Conservation (phyloP, 345 rosid genomes). For the Syzygium grande region DNA sequence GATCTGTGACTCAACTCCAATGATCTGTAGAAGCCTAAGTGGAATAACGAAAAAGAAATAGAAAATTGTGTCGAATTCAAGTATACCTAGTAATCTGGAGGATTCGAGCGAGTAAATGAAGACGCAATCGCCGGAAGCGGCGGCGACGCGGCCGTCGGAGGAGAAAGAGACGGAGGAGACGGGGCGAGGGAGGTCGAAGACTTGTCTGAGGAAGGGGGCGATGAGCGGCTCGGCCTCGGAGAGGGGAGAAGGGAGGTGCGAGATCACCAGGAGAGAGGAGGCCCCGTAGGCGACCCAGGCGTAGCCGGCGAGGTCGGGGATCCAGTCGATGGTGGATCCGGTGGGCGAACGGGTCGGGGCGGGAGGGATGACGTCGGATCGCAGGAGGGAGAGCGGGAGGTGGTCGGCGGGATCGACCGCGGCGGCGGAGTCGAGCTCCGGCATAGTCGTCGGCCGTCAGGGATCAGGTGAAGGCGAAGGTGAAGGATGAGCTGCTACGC, state of each 20-base stretch:
- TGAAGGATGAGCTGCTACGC: background rate
- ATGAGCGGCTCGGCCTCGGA: conserved; percentile 40
- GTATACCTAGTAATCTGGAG: conserved; percentile 35
- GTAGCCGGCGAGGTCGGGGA: conserved; percentile 76
- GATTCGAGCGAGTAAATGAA: conserved; percentile 41
- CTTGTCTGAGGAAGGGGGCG: conserved; percentile 75
- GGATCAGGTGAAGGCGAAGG: background rate
- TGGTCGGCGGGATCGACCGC: conserved; percentile 31
- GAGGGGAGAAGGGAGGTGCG: conserved; percentile 87
- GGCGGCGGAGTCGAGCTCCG: conserved; percentile 7
- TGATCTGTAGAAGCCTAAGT: background rate
- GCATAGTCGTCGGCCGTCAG: conserved; percentile 2
- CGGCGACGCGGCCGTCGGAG: conserved; percentile 78
- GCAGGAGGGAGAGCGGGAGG: conserved; percentile 47
- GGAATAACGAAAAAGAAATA: background rate
- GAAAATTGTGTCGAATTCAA: background rate
- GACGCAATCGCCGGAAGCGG: conserved; percentile 48
- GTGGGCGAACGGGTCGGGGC: conserved; percentile 51
- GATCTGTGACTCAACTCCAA: background rate
- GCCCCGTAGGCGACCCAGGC: conserved; percentile 96
- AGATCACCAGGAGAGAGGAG: conserved; percentile 74
- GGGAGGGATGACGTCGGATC: conserved; percentile 62
- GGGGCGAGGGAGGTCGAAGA: conserved; percentile 51
- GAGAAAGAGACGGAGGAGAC: conserved; percentile 79
- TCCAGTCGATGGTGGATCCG: conserved; percentile 67